Evolutionary conservation across 2,329 filamentous ascomycete genomes (phyloP).

Genomic region (Stylonectria norvegica): DNA sequence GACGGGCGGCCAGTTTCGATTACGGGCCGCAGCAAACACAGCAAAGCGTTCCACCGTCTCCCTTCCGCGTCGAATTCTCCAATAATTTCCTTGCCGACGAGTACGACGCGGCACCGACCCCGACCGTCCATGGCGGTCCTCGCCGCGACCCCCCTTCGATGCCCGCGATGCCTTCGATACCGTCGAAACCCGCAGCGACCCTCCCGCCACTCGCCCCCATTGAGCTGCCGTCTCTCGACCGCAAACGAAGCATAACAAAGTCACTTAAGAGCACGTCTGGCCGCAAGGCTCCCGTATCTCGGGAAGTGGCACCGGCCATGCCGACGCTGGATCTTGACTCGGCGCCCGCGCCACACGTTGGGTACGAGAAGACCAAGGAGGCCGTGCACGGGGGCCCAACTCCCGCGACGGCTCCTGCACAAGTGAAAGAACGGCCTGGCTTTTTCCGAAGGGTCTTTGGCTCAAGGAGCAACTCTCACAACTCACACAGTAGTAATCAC

Average conservation of each 20-base stretch:
- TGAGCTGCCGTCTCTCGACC: constrained; percentile 42
- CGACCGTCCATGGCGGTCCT: constrained; percentile 77
- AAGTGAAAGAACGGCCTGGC: constrained; percentile 68
- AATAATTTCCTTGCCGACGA: constrained; percentile 50
- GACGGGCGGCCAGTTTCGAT: constrained; percentile 73
- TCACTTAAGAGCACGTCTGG: constrained; percentile 51
- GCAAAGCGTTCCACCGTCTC: constrained; percentile 27
- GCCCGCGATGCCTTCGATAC: constrained; percentile 30
- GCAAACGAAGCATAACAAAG: constrained; percentile 53
- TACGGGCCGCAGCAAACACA: constrained; percentile 47
- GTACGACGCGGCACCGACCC: constrained; percentile 80
- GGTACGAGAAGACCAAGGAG: constrained; percentile 58
- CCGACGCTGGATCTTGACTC: constrained; percentile 44
- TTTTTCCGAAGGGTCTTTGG: constrained; percentile 94
- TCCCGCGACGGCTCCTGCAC: constrained; percentile 46
- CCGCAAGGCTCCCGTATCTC: constrained; percentile 27
- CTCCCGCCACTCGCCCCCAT: constrained; percentile 39
- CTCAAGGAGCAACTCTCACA: constrained; percentile 54
- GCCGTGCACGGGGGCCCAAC: constrained; percentile 46
- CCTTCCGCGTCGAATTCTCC: constrained; percentile 49
- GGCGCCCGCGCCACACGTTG: constrained; percentile 56
- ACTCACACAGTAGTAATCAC: constrained; percentile 24
- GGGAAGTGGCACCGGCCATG: constrained; percentile 29
- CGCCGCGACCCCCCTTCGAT: constrained; percentile 42
- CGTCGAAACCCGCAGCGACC: constrained; percentile 31